Evolutionary conservation across 768 basidiomycete species (phyloP), one percentile per base, ranked within the genome.

Genomic region (Multifurca ochricompacta): DNA sequence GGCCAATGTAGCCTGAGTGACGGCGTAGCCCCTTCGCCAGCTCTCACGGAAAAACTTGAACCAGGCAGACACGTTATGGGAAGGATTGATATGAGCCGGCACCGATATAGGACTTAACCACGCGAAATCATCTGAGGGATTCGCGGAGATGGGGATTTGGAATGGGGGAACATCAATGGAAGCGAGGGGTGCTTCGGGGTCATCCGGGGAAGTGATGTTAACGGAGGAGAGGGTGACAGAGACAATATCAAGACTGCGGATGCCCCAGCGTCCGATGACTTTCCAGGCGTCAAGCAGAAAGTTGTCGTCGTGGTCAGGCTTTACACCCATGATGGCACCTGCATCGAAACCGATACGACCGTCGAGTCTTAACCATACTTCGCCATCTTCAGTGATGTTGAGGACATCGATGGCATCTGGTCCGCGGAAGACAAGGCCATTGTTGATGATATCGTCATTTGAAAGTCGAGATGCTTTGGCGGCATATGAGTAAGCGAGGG

Each of bases 401-500:
- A 85, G 67, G 2, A 89, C 74, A 54, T 83, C 73, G 39, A 89
- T 67, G 23, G 73, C 69, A 60, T 82, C 77, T 0, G 87, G 86
- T 1, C 83, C 83, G 39, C 72, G 66, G 41, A 85, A 68, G 9
- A 79, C 73, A 14, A 89, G 62, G 18, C 77, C 77, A 13, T 74
- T 69, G 35, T 78, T 68, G 32, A 87, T 64, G 50, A 87, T 66
- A 58, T 81, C 78, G 57, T 86, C 76, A 11, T 82, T 73, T 3
- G 80, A 77, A 14, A 80, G 62, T 51, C 68, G 66, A 13, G 79
- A 74, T 1, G 77, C 78, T 30, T 73, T 73, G 16, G 82, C 72
- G 18, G 81, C 79, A 61, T 87, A 89, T 3, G 81, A 81, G 72
- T 79, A 85, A 5, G 79, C 82, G 8, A 87, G 69, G 16, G 85